Evolutionary conservation across 2,329 filamentous ascomycete genomes (phyloP), one percentile per base, ranked within the genome.

Genomic region (Sarocladiaceae sp.): DNA sequence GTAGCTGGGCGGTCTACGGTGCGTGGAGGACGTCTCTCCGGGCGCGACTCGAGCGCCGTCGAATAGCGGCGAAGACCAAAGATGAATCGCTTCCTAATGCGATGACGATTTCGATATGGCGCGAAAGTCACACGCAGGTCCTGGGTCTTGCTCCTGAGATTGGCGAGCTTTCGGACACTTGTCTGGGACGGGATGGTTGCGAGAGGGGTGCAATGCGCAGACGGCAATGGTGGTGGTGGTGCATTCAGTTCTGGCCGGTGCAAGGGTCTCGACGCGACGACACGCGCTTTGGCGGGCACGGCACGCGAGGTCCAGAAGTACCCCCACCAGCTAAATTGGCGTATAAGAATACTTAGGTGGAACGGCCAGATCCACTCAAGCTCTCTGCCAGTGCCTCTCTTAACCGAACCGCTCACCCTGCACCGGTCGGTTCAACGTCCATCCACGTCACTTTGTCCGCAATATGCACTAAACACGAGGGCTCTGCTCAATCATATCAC

Each of bases 241-340:
- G 40, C 8, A 31, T 15, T 15, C 8, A 31, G 29, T 8, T 40
- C 20, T 40, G 37, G 37, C 17, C 28, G 20, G 25, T 44, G 40
- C 40, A 44, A 44, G 40, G 40, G 40, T 44, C 20, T 44, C 40
- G 40, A 44, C 40, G 40, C 40, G 40, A 44, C 40, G 40, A 44
- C 40, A 44, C 40, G 40, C 40, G 40, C 40, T 44, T 44, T 15
- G 23, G 40, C 28, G 40, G 40, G 40, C 40, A 26, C 10, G 20
- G 40, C 40, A 22, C 40, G 40, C 20, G 20, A 44, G 6, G 7
- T 6, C 12, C 17, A n/a, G 11, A 44, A 8, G 40, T 44, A 44
- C 40, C 37, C 18, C 17, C 18, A 23, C 40, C 40, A 13, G 40
- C 40, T 8, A 28, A 44, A 22, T 44, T 44, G 22, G 40, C 40